Evolutionary conservation across 805 yeast species (phyloP).

Genomic region (Zygosaccharomyces pseudorouxii): DNA sequence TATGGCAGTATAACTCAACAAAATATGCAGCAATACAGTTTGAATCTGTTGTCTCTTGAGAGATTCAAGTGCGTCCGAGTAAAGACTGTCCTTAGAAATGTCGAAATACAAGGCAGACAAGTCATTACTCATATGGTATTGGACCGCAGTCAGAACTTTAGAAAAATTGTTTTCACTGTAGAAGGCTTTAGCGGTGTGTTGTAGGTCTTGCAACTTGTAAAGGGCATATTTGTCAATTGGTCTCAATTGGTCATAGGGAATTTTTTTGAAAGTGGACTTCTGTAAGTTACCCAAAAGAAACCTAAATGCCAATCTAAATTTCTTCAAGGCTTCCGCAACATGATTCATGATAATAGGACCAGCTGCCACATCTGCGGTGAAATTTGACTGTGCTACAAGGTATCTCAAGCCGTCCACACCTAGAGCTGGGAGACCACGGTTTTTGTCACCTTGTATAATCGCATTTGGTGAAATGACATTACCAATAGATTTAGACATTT

Average conservation of each 20-base stretch:
- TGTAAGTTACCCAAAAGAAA: conserved; percentile 76
- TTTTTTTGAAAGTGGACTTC: conserved; percentile 36
- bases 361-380: conserved; percentile 70
- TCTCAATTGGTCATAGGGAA: conserved; percentile 40
- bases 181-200: conserved; percentile 37
- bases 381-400: conserved; percentile 88
- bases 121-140: conserved; percentile 66
- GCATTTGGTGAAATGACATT: conserved; percentile 69
- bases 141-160: conserved; percentile 60
- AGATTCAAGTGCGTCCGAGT: conserved; percentile 56
- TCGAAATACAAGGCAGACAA: conserved; percentile 85
- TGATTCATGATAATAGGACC: conserved; percentile 69
- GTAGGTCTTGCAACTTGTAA: conserved; percentile 47
- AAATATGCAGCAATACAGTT: conserved; percentile 57
- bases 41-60: conserved; percentile 42
- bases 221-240: conserved; percentile 61
- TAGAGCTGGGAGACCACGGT: conserved; percentile 50
- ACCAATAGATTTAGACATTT: conserved; percentile 93
- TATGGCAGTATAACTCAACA: conserved; percentile 58
- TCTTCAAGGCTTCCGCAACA: conserved; percentile 75
- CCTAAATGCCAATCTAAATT: conserved; percentile 74
- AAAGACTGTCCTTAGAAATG: conserved; percentile 76
- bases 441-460: conserved; percentile 57
- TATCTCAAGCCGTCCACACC: conserved; percentile 90
- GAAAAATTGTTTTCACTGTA: conserved; percentile 63